phyloP scores from a whole-genome alignment of 2,329 filamentous ascomycete species.

The Paecilomyces sp. region DNA sequence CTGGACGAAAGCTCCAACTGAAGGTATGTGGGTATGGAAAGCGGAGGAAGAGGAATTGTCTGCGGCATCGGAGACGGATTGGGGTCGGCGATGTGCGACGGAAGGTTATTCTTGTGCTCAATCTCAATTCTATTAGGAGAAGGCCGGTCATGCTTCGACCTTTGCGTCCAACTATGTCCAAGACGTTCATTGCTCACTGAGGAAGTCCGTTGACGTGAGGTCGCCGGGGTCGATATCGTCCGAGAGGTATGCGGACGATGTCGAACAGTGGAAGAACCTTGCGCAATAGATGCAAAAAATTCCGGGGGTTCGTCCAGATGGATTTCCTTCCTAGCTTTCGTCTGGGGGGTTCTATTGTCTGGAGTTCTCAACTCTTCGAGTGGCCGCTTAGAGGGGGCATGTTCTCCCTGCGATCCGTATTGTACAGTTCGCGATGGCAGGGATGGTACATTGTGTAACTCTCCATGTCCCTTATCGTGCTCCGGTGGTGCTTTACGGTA shows the following conservation, averaged over 20 bases:
- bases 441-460: neutral
- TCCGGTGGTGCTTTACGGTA: conserved; percentile 26
- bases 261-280: conserved; percentile 15
- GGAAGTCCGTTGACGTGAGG: conserved; percentile 22
- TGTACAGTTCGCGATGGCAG: neutral
- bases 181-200: conserved; percentile 21
- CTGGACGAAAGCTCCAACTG: conserved; percentile 57
- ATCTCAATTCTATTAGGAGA: conserved; percentile 22
- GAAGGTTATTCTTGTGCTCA: conserved; percentile 21
- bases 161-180: conserved; percentile 24
- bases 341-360: conserved; percentile 11
- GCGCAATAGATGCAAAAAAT: conserved; percentile 12
- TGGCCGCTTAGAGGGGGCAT: conserved; percentile 5
- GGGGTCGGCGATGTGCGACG: conserved; percentile 20
- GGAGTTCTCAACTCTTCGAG: conserved; percentile 21
- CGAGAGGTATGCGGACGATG: conserved; percentile 24
- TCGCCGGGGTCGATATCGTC: conserved; percentile 30
- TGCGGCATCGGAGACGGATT: conserved; percentile 43
- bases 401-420: conserved; percentile 3
- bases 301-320: conserved; percentile 16
- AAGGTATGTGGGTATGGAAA: conserved; percentile 59
- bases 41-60: conserved; percentile 53
- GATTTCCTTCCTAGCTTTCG: conserved; percentile 18
- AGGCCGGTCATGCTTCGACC: conserved; percentile 25
- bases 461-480: conserved; percentile 1